Evolutionary conservation across 352 stramenopile species (phyloP), one percentile per base, ranked within the genome.

Genomic region (Phytophthora sp.): DNA sequence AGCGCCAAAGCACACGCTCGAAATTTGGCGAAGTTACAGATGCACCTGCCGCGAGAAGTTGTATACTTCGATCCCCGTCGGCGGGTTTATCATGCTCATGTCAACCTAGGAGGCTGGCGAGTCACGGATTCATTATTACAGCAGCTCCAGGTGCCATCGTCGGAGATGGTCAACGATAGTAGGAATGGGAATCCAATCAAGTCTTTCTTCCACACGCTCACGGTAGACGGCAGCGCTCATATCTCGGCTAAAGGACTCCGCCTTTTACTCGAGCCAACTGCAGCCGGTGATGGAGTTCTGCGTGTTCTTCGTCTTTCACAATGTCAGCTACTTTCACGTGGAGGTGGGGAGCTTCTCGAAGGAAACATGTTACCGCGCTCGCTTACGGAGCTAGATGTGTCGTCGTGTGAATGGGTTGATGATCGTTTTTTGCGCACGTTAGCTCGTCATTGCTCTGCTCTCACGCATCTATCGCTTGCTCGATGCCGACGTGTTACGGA

Each of bases 341-440:
- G 66, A 41, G 61, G 66, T 46, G 61, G 61, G 1, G 54, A 61
- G 24, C 11, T 53, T 30, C 39, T 75, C n/a, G 43, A 67, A 9
- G 52, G 61, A 3, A 39, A 13, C 13, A 64, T 31, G 37, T 54
- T 75, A 18, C 66, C 66, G 15, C 54, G 32, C 3, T 59, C 49
- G 9, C 67, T 91, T 11, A 68, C 64, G 1, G 73, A 86, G 31
- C 39, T 92, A 43, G 69, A 86, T 26, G 66, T 91, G n/a, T 75
- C 74, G 13, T 72, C 82, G 21, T 92, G 81, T 28, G 81, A 89
- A 20, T 92, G 83, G 83, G 69, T 88, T 8, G 79, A 88, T 39
- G 83, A 92, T 54, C 43, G 61, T 4, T 75, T 72, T 31, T 45
- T 84, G 28, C 79, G 79, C n/a, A 31, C 55, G 5, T 56, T 92